Evolutionary conservation across 495 filamentous ascomycete genomes (phyloP), one percentile per base, ranked within the genome.

Genomic region (Tetracladium marchalianum): DNA sequence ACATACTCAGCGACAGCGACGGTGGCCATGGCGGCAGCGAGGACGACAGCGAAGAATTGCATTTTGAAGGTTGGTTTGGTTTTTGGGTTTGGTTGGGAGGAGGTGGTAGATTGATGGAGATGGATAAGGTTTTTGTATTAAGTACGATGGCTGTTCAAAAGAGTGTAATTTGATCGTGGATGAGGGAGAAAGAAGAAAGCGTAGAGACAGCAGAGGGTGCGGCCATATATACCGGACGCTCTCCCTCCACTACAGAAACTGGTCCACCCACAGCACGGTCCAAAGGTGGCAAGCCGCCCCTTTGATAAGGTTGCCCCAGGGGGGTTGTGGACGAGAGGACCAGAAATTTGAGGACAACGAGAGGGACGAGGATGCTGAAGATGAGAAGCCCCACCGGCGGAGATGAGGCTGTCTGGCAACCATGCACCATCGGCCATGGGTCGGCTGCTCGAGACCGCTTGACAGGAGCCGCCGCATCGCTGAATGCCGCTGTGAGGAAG

Each of bases 101-200:
- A 16, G 37, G 41, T 41, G 33, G 32, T 46, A 27, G 41, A 22
- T 51, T 51, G 41, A 48, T 41, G 24, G 41, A 6, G 40, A 19
- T 31, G 31, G 39, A 39, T 32, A 35, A 22, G 24, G 43, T 56
- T 33, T 32, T 48, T n/a, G 22, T 27, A 27, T 27, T 27, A 27
- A 27, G 22, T 27, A 27, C 22, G 22, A 27, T 27, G 22, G 22
- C 34, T 22, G 35, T 24, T 50, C 34, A 59, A 59, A 52, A 53
- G 56, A 53, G 56, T 55, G 49, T 54, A 46, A 43, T n/a, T 48
- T 59, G 49, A 53, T 47, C 46, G 31, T 38, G 47, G 56, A 50
- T 59, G 46, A 45, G 41, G 49, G 46, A 31, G 38, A 48, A 36
- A 41, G 33, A 31, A 41, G 5, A 34, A 44, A 34, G 31, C 19